Percentiles rank a stretch among this genome's conserved stretches.
These are phyloP conservation scores for Tetrahymena borealis DNA, from an alignment of 73 alveolate species.

Conservation along the genomic window DNA sequence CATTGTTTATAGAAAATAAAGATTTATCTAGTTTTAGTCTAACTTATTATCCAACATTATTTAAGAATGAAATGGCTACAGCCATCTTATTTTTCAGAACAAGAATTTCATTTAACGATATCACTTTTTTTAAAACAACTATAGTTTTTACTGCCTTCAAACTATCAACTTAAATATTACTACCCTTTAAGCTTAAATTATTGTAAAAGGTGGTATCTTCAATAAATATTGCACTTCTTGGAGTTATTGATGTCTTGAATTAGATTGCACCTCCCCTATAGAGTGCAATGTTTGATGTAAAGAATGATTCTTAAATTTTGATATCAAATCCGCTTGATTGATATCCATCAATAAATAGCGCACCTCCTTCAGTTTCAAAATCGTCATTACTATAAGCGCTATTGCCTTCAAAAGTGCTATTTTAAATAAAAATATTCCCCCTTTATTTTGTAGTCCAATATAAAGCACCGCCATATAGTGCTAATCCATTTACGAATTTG, in stretches of 20 bases:
- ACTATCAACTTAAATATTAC: neutral
- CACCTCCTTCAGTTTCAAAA: neutral
- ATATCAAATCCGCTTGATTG: neutral
- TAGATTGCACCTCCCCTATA: neutral
- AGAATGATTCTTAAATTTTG: neutral
- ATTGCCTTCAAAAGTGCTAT: neutral
- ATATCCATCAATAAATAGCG: neutral
- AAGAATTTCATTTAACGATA: neutral
- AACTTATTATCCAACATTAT: no score
- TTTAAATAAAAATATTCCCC: neutral
- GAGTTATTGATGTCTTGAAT: neutral
- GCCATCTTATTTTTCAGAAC: no score
- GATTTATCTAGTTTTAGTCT: no score
- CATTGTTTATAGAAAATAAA: neutral
- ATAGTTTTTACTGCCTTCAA: neutral
- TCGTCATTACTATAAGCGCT: neutral
- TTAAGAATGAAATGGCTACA: no score
- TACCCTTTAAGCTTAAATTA: neutral
- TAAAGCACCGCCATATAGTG: neutral
- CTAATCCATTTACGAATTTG: neutral
- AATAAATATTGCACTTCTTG: neutral
- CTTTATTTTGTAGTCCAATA: neutral
- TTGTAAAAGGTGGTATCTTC: neutral
- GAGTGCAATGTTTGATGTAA: neutral
- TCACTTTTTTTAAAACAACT: neutral